Conservation (phyloP, 495 filamentous ascomycete genomes). For the Delitschia confertaspora region DNA sequence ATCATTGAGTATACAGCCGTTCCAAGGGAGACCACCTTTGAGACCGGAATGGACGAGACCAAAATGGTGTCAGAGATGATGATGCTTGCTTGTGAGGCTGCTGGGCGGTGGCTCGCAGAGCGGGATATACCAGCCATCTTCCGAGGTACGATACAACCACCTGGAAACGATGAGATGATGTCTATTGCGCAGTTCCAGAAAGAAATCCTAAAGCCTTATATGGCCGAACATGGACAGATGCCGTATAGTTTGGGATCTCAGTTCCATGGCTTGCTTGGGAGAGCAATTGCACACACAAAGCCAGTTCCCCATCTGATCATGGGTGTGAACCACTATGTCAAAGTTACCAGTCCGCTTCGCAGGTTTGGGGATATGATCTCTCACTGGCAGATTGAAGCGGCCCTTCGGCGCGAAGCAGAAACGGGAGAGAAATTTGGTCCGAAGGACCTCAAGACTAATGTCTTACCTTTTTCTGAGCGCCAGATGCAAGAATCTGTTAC, state of each 20-base stretch:
- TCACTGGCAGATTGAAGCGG: conserved; percentile 87
- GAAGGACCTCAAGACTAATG: background rate
- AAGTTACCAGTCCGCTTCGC: conserved; percentile 77
- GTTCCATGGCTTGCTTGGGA: conserved; percentile 41
- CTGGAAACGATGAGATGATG: conserved; percentile 35
- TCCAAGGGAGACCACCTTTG: conserved; percentile 32
- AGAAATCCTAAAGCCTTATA: conserved; percentile 31
- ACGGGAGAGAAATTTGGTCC: conserved; percentile 46
- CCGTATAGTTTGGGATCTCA: conserved; percentile 24
- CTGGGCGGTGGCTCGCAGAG: conserved; percentile 61
- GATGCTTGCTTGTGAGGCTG: conserved; percentile 66
- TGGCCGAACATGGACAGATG: conserved; percentile 26
- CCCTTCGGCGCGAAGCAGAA: conserved; percentile 58
- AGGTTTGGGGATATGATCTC: conserved; percentile 74
- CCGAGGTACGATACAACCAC: conserved; percentile 56
- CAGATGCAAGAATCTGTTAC: conserved; percentile 49
- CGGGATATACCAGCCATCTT: conserved; percentile 74
- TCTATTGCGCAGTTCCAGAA: conserved; percentile 24
- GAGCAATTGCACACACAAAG: conserved; percentile 43
- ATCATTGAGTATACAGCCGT: conserved; percentile 37
- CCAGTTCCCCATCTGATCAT: conserved; percentile 50
- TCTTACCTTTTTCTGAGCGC: conserved; percentile 54
- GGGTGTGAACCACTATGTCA: conserved; percentile 62
- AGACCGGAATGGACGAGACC: conserved; percentile 11
- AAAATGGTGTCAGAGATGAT: conserved; percentile 56